A percentile compares a stretch with the other conserved stretches of the same genome.
These are phyloP conservation scores for Aspergillus awamori DNA, from an alignment of 2,329 filamentous ascomycete genomes.

Conservation along the genomic window DNA sequence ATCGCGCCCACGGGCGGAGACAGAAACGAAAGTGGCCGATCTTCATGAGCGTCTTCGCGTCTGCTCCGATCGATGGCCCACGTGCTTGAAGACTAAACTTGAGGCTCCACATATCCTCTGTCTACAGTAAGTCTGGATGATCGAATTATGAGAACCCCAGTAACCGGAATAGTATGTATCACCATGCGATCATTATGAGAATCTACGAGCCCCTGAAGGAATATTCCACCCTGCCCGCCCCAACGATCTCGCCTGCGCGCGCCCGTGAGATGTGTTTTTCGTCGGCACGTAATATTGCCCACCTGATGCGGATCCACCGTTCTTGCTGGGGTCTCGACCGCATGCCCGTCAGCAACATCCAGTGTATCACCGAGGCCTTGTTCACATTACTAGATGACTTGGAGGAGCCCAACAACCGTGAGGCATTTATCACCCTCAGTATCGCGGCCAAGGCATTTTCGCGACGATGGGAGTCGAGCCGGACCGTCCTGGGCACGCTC, in stretches of 20 bases:
- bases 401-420: conserved; percentile 23
- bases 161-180: conserved; percentile 36
- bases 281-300: conserved; percentile 30
- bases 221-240: neutral
- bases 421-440: conserved; percentile 31
- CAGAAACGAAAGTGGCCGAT: conserved; percentile 17
- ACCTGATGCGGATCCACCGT: conserved; percentile 31
- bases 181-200: conserved; percentile 40
- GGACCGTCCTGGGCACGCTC: conserved; percentile 14
- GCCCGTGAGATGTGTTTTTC: conserved; percentile 25
- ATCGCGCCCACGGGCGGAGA: conserved; percentile 11
- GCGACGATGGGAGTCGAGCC: conserved; percentile 25
- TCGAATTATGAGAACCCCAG: neutral
- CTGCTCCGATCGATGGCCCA: conserved; percentile 18
- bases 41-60: conserved; percentile 23
- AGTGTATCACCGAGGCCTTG: conserved; percentile 34
- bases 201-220: conserved; percentile 32
- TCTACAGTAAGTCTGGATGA: conserved; percentile 24
- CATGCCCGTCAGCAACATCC: conserved; percentile 35
- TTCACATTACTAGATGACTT: conserved; percentile 32
- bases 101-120: conserved; percentile 27
- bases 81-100: conserved; percentile 15
- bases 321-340: conserved; percentile 35
- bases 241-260: conserved; percentile 11
- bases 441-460: conserved; percentile 28